phyloP scores from a whole-genome alignment of 2,329 filamentous ascomycete genomes.

The Fusarium verticillioides region DNA sequence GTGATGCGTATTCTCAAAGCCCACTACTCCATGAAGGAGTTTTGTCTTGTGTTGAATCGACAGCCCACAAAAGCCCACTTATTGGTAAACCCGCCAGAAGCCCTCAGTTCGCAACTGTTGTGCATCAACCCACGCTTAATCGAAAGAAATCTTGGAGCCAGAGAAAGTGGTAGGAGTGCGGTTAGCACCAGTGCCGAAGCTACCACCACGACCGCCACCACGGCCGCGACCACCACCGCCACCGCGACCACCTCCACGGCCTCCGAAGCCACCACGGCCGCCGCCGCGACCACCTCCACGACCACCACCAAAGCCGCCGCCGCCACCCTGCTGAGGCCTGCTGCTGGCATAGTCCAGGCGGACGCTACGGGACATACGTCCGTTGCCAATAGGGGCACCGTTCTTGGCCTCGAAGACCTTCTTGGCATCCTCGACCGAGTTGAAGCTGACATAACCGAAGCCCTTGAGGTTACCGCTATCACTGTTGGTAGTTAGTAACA shows the following conservation, averaged over 20 bases:
- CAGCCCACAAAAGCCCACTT: conserved; percentile 64
- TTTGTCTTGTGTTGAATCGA: conserved; percentile 61
- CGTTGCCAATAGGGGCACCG: conserved; percentile 70
- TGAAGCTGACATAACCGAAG: conserved; percentile 90
- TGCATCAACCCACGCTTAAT: conserved; percentile 53
- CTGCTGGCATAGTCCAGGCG: conserved; percentile 85
- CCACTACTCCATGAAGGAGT: conserved; percentile 56
- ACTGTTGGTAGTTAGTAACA: conserved; percentile 52
- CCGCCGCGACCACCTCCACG: conserved; percentile 56
- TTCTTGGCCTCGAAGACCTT: conserved; percentile 76
- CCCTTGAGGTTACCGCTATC: conserved; percentile 89
- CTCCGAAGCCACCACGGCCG: conserved; percentile 61
- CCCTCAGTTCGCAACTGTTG: conserved; percentile 53
- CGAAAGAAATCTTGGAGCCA: conserved; percentile 83
- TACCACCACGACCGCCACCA: conserved; percentile 24
- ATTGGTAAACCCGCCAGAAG: conserved; percentile 55
- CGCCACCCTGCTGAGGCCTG: conserved; percentile 68
- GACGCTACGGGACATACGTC: conserved; percentile 77
- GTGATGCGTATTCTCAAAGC: conserved; percentile 64
- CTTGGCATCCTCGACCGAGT: conserved; percentile 84
- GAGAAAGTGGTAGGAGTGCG: conserved; percentile 53
- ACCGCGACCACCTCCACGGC: conserved; percentile 57
- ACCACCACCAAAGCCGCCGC: conserved; percentile 61
- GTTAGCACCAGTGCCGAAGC: conserved; percentile 37
- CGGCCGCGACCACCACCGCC: conserved; percentile 58